These are phyloP conservation scores for Taiozyma sp. DNA, from an alignment of 1,139 yeast genomes.

Conservation along the genomic window DNA sequence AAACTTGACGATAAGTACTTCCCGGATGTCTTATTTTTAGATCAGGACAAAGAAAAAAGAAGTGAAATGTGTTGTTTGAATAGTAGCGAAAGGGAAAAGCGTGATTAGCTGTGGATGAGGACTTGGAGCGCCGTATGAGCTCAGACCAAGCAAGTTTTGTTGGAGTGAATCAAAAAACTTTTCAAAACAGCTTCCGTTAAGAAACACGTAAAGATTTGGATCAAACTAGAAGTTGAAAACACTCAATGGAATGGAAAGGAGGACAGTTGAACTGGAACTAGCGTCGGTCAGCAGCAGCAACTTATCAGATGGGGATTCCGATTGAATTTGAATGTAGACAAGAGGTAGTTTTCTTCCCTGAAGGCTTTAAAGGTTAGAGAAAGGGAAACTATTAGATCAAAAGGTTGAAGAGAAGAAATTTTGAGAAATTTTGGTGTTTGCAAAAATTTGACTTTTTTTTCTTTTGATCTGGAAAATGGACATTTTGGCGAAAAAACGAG, in stretches of 20 bases:
- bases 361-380: background rate
- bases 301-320: background rate
- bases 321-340: background rate
- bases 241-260: background rate
- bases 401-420: background rate
- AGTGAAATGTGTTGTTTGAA: background rate
- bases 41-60: background rate
- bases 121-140: background rate
- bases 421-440: background rate
- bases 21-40: background rate
- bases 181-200: background rate
- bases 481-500: background rate
- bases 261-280: background rate
- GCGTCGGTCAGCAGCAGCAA: background rate
- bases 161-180: background rate
- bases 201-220: background rate
- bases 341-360: background rate
- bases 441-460: background rate
- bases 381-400: background rate
- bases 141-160: background rate
- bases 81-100: background rate
- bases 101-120: background rate
- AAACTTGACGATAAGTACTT: background rate
- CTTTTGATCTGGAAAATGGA: background rate
- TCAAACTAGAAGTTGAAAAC: background rate